These are phyloP conservation scores for Bipolaris victoriae DNA, from an alignment of 2,329 filamentous ascomycete genomes.

Conservation along the genomic window DNA sequence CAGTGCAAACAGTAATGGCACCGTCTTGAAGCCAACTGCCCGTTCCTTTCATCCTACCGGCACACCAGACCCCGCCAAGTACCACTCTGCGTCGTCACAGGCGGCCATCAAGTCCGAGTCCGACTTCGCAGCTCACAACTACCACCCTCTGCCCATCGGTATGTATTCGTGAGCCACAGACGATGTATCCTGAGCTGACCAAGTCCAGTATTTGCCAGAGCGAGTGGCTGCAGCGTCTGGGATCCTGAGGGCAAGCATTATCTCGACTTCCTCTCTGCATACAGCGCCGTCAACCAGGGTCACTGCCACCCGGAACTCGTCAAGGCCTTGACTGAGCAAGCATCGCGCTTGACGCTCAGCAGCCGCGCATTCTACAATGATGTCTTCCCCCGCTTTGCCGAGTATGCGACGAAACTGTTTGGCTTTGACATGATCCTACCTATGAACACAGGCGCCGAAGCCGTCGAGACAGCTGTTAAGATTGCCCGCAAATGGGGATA, in stretches of 20 bases:
- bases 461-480: constrained; percentile 95
- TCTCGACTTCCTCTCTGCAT: constrained; percentile 96
- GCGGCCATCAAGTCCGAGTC: constrained; percentile 82
- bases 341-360: constrained; percentile 85
- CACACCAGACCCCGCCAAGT: constrained; percentile 53
- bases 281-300: constrained; percentile 97
- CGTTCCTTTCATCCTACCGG: constrained; percentile 47
- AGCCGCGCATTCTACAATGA: constrained; percentile 98
- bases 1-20: constrained; percentile 33
- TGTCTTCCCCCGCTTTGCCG: constrained; percentile 93
- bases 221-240: constrained; percentile 88
- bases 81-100: constrained; percentile 79
- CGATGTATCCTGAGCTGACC: constrained; percentile 15
- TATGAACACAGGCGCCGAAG: constrained; percentile 98
- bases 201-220: constrained; percentile 69
- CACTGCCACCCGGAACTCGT: constrained; percentile 97
- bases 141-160: constrained; percentile 91
- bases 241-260: constrained; percentile 92
- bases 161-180: constrained; percentile 9
- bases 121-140: constrained; percentile 94
- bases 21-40: constrained; percentile 46
- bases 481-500: constrained; percentile 97
- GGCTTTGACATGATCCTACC: constrained; percentile 97
- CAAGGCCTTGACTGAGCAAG: constrained; percentile 87
- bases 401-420: constrained; percentile 87